These are phyloP conservation scores for Nicotiana knightiana DNA, from an alignment of 257 asterid species.

Conservation along the genomic window DNA sequence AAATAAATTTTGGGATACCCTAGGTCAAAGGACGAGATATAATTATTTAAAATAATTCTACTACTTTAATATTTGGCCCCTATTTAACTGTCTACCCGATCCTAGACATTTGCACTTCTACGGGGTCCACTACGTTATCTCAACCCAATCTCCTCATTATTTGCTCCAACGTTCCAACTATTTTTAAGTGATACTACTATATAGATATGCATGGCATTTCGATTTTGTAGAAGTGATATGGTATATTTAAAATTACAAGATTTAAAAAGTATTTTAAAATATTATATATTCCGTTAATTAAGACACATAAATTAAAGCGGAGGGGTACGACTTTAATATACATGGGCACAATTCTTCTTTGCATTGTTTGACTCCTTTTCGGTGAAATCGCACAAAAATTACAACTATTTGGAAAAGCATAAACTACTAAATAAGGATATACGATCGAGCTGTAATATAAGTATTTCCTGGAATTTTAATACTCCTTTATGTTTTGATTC, in stretches of 20 bases:
- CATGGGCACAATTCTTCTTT: neutral
- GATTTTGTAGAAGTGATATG: no score
- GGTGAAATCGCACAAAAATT: neutral
- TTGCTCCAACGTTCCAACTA: neutral
- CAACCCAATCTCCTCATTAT: slow-evolving; percentile 2
- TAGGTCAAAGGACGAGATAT: slow-evolving; percentile 11
- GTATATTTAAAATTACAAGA: no score
- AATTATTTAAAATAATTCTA: slow-evolving; percentile 11
- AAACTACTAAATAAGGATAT: neutral
- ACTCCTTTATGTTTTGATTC: neutral
- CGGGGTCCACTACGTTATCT: slow-evolving; percentile 20
- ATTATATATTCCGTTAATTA: no score
- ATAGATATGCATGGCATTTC: no score
- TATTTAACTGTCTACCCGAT: slow-evolving; percentile 36
- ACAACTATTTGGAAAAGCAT: neutral
- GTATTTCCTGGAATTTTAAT: neutral
- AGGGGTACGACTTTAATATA: neutral
- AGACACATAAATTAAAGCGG: neutral
- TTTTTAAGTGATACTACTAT: neutral
- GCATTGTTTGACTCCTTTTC: neutral
- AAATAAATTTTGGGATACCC: neutral
- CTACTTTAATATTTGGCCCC: slow-evolving; percentile 13
- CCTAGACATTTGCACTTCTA: slow-evolving; percentile 32
- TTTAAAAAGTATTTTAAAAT: no score
- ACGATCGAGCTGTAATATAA: neutral